Evolutionary conservation across 2,329 filamentous ascomycete genomes (phyloP), one percentile per base, ranked within the genome.

Genomic region (Alternaria arborescens): DNA sequence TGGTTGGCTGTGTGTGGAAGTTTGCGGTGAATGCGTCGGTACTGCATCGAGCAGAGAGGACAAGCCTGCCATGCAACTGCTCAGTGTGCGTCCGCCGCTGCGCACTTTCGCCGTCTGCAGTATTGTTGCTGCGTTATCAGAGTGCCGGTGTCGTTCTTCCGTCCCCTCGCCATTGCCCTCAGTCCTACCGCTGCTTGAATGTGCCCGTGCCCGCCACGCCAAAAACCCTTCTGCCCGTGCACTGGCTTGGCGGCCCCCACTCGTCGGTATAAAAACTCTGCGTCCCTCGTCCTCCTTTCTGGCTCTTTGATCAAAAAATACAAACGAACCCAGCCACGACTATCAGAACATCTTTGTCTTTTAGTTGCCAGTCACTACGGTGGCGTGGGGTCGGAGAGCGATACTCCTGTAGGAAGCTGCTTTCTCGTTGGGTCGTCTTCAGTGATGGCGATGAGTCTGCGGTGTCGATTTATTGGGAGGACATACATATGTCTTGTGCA

Each of bases 391-490:
- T 86, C 86, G 86, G 82, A 90, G 88, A 90, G 78, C 48, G 42
- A 62, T 53, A 61, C 80, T 80, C 80, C 79, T 70, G 72, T 89
- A 90, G 88, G 88, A 90, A 91, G 87, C 89, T 87, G 84, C 81
- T 81, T 82, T 83, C 83, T 84, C 87, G 87, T 86, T 72, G 87
- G 81, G 87, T 89, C 86, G 82, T 88, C 87, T 90, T 88, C 66
- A 85, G 75, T 89, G 88, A 88, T 85, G 87, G 87, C 88, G 86
- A 89, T 88, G 87, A 83, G 86, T 81, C 82, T 80, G 80, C 83
- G 86, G 89, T 90, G 88, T 89, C 88, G 87, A 89, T 86, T 78
- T 85, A 89, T 83, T 64, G 58, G 86, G 88, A 88, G 88, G 80
- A 88, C 86, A 87, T 84, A 80, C 79, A 77, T 60, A 54, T 52